Percentiles rank a stretch among this genome's conserved stretches.
These are phyloP conservation scores for Ceratocystis albifundus DNA, from an alignment of 2,329 filamentous ascomycete genomes.

Conservation along the genomic window DNA sequence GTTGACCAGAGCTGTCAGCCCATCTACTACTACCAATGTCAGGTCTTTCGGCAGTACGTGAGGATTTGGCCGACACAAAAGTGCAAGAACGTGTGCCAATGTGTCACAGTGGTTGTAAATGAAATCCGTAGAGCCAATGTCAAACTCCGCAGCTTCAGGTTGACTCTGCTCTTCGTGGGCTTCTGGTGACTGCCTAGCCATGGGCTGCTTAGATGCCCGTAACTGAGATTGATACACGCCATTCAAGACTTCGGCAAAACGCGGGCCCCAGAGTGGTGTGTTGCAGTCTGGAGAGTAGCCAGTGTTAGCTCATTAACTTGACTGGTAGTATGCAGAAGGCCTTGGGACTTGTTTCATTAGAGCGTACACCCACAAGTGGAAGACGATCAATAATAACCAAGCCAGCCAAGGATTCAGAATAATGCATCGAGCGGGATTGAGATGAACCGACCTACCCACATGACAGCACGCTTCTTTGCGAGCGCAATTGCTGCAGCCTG, in stretches of 20 bases:
- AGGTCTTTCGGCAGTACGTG: constrained; percentile 51
- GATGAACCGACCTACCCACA: constrained; percentile 66
- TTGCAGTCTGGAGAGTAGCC: constrained; percentile 36
- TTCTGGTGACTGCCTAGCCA: neutral
- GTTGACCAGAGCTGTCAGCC: constrained; percentile 63
- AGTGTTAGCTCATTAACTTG: constrained; percentile 12
- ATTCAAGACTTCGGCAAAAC: constrained; percentile 26
- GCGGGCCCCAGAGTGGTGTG: constrained; percentile 31
- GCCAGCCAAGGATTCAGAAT: neutral
- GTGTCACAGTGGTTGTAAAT: constrained; percentile 44
- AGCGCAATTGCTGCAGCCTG: constrained; percentile 57
- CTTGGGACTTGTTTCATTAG: neutral
- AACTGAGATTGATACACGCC: constrained; percentile 12
- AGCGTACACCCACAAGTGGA: neutral
- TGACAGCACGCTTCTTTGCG: constrained; percentile 47
- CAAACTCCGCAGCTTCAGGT: constrained; percentile 16
- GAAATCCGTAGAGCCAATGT: constrained; percentile 29
- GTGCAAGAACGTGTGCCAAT: constrained; percentile 61
- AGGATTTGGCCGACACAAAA: constrained; percentile 56
- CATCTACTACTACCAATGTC: constrained; percentile 64
- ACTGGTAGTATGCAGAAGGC: neutral
- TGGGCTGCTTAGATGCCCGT: neutral
- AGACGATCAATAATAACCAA: neutral
- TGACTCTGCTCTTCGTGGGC: neutral
- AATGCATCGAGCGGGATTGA: constrained; percentile 11